Evolutionary conservation across 305 asterid species (phyloP).

Genomic region (Fraxinus nigra): DNA sequence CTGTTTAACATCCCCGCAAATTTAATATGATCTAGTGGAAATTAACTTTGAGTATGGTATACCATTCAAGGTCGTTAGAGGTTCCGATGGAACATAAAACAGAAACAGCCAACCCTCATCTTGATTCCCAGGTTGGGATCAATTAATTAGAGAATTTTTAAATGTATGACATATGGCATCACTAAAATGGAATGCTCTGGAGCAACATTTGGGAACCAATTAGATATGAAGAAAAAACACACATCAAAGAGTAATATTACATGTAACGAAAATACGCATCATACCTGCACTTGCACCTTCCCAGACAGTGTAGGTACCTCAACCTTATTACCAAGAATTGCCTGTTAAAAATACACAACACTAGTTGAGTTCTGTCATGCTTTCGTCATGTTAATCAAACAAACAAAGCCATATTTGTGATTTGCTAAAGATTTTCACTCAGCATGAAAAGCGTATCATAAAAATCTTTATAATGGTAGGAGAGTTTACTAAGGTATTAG

Average conservation of each 20-base stretch:
- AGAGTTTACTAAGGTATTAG: background rate
- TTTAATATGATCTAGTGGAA: background rate
- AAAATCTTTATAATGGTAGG: background rate
- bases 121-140: background rate
- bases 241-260: slow-evolving; percentile 18
- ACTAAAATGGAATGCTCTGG: slow-evolving; percentile 14
- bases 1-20: background rate
- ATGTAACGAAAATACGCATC: slow-evolving; percentile 24
- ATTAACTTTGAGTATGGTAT: background rate
- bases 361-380: slow-evolving; percentile 13
- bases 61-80: background rate
- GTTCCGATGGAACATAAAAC: background rate
- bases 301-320: slow-evolving; percentile 83
- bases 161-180: background rate
- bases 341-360: slow-evolving; percentile 46
- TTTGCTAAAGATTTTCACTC: slow-evolving; percentile 13
- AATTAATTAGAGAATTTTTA: background rate
- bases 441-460: slow-evolving; percentile 2
- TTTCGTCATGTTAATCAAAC: slow-evolving; percentile 12
- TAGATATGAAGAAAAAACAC: background rate
- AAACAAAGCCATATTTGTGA: background rate
- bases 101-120: background rate
- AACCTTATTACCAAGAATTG: slow-evolving; percentile 84
- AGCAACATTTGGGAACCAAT: slow-evolving; percentile 14
- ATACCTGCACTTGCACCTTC: slow-evolving; percentile 57